Base-by-base conservation (phyloP, 2,329 filamentous ascomycete species). In the Colletotrichum eleusines region DNA sequence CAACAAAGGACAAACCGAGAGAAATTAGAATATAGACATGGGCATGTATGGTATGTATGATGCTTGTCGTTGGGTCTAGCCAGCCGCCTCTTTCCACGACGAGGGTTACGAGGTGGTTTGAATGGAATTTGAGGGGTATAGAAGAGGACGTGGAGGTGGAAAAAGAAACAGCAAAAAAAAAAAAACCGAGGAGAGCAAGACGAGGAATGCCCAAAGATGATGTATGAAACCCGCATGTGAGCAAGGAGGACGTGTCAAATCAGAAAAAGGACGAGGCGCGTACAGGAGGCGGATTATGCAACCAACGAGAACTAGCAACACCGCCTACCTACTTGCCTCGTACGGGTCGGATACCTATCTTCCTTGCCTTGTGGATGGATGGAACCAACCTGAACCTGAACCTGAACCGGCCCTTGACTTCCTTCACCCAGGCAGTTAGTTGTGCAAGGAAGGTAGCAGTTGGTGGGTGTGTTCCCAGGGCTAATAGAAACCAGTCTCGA, bases 281-380 rank as follows among this genome's bases (percentile, higher is more conserved):
- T 71, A 53, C 44, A 26, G 59, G 48, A 58, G 64, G 44, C 50
- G 63, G 57, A 70, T 70, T 70, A 70, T 70, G 67, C 67, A 70
- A 70, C 55, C 67, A 70, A 70, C 55, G 53, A 31, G 57, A 67
- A 62, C 44, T 62, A 50, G 48, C 65, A 71, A 68, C 68, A 63
- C 64, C 23, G 64, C 68, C 68, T 63, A 23, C n/a, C n/a, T n/a
- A 33, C 68, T 11, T 55, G 33, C 35, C 26, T 33, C 42, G 40
- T 7, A 16, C 48, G 23, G 44, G 44, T 48, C 44, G 26, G 28
- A 53, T 33, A 33, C 50, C 12, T 38, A 35, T 7, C 7, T 40
- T 40, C 14, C 38, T 50, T 48, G 44, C 44, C 42, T 44, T 23
- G 11, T n/a, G n/a, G 1, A 38, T 48, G 44, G 44, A n/a, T 28